Conservation (phyloP, 306 rosid genomes). For the Trichosanthes truncata region DNA sequence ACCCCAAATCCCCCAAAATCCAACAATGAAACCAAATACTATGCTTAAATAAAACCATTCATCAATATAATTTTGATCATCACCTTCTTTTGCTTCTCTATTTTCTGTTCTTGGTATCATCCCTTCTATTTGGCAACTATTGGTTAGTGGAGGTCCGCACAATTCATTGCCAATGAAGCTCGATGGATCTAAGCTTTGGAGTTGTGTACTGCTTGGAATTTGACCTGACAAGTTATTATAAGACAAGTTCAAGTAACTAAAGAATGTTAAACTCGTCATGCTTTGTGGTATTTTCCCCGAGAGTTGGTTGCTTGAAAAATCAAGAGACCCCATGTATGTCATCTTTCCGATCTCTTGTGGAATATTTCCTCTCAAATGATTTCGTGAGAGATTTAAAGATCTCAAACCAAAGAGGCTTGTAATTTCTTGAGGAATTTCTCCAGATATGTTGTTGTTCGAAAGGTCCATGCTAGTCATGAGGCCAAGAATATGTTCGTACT, state of each 20-base stretch:
- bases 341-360: background rate
- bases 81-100: background rate
- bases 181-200: background rate
- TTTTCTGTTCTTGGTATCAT: too few relatives aligned
- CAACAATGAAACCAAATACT: background rate
- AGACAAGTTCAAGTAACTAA: slow-evolving; percentile 11
- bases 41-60: background rate
- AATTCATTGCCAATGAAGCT: background rate
- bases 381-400: slow-evolving; percentile 1
- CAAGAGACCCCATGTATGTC: slow-evolving; percentile 8
- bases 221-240: slow-evolving; percentile 1
- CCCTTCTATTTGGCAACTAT: background rate
- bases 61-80: background rate
- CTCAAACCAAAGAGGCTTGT: background rate
- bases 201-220: slow-evolving; percentile 13
- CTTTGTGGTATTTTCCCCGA: background rate
- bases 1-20: background rate
- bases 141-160: background rate
- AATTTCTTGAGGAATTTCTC: slow-evolving; percentile 7
- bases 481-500: background rate
- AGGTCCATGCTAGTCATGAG: slow-evolving; percentile 13
- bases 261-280: slow-evolving; percentile 6
- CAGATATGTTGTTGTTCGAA: rapidly evolving
- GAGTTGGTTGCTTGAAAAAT: background rate
- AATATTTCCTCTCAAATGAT: slow-evolving; percentile 4